Conservation (phyloP, 2,329 filamentous ascomycete genomes). For the Ilyonectria sp. region DNA sequence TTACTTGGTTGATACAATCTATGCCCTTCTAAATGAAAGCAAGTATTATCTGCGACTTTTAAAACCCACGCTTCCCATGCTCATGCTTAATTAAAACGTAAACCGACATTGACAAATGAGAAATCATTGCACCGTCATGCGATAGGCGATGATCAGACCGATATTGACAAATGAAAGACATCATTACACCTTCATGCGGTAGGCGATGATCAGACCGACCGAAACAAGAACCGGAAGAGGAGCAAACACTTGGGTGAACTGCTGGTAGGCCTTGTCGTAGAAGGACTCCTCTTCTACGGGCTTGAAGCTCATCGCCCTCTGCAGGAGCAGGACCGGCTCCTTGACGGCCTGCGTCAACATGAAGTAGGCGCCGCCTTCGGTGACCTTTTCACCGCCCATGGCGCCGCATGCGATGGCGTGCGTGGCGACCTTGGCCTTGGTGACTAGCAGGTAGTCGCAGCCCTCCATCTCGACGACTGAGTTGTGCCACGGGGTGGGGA, state of each 20-base stretch:
- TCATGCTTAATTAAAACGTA: background rate
- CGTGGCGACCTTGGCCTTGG: slow-evolving; percentile 38
- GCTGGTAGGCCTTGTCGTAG: background rate
- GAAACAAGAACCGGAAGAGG: background rate
- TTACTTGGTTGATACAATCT: background rate
- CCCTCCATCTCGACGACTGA: slow-evolving; percentile 51
- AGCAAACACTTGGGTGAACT: background rate
- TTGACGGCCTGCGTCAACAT: background rate
- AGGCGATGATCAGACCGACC: background rate
- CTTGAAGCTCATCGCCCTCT: no score
- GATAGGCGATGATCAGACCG: background rate
- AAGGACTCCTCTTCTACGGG: background rate
- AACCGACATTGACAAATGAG: background rate
- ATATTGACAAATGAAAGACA: background rate
- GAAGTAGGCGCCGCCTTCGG: background rate
- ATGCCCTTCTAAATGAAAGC: background rate
- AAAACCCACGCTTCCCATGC: background rate
- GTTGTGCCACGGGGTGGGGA: slow-evolving; percentile 62
- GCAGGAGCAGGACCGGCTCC: no score
- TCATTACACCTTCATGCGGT: no score
- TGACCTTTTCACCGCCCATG: background rate
- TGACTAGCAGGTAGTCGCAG: slow-evolving; percentile 37
- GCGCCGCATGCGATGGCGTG: slow-evolving; percentile 25
- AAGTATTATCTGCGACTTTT: background rate
- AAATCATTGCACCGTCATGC: background rate